Evolutionary conservation across 2,329 filamentous ascomycete species (phyloP), one percentile per base, ranked within the genome.

Genomic region (Niveomyces coronatus): DNA sequence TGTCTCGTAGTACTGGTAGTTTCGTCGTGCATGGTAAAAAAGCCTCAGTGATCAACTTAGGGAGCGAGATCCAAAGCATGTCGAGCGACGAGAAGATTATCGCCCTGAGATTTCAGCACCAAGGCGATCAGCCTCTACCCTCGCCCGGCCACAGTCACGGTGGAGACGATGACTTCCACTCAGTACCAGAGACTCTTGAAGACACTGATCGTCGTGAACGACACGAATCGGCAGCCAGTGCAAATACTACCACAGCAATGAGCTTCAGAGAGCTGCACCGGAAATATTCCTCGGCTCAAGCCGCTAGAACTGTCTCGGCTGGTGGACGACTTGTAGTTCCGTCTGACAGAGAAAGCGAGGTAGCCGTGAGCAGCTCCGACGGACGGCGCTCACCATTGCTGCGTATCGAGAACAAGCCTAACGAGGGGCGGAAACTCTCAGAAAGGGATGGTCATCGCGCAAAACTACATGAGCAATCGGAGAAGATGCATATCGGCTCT

Each of bases 11-110:
- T 10, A 77, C 84, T 10, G 86, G 86, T 5, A 94, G 85, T 50
- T 98, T 98, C 57, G 94, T 91, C 4, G 80, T 98, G 4, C 91
- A 98, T 53, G 89, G 91, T 44, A 98, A 96, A 66, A 96, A 98
- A 60, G 91, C 91, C 3, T 94, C 87, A 1, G 85, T 98, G 40
- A 85, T 98, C 48, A 93, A 85, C n/a, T 93, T 98, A 55, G 87
- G 88, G 8, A 79, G 80, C n/a, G 89, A 94, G 49, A 79, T 94
- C 65, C 81, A 89, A 51, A 81, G 74, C 42, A 76, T 88, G 60
- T 72, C 80, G 1, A 71, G 77, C 0, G 84, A 89, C 44, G 82
- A 88, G 51, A 76, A 80, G 26, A 62, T 85, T 29, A 74, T 78
- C 41, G 65, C 79, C 34, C 71, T 79, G 39, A 83, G 73, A 47